These are phyloP conservation scores for Brachypodium distachyon DNA, from an alignment of 202 grass and related monocot genomes.

Conservation along the genomic window DNA sequence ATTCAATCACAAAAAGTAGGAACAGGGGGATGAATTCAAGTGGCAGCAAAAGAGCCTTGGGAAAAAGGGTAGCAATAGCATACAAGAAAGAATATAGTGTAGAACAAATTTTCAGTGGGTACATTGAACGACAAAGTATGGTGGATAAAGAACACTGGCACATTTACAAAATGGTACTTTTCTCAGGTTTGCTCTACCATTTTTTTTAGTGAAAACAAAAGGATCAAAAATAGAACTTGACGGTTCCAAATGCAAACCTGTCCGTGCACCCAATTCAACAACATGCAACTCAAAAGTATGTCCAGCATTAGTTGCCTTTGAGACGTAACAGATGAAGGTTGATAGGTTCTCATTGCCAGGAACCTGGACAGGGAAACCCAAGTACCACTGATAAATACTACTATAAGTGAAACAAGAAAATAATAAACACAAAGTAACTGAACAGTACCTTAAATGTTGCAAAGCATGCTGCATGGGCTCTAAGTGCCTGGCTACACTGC, in stretches of 20 bases:
- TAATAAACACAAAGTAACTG: neutral
- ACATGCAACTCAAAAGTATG: slow-evolving; percentile 83
- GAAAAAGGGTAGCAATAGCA: neutral
- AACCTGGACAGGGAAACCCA: slow-evolving; percentile 29
- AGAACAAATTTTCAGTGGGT: neutral
- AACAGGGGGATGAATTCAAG: neutral
- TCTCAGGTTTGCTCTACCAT: neutral
- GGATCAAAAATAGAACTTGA: neutral
- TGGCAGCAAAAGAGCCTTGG: neutral
- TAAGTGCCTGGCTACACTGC: too few relatives aligned
- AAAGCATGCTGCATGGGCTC: slow-evolving; percentile 73
- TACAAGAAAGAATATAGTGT: neutral
- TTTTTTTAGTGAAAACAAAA: too few relatives aligned
- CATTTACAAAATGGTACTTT: neutral
- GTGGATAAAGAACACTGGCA: neutral
- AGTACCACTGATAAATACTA: neutral
- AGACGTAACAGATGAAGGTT: slow-evolving; percentile 71
- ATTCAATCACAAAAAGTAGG: neutral
- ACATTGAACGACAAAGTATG: neutral
- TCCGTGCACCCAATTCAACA: slow-evolving; percentile 72
- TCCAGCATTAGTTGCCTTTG: slow-evolving; percentile 71
- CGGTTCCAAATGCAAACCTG: slow-evolving; percentile 39
- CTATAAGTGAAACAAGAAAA: neutral
- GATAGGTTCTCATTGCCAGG: slow-evolving; percentile 65
- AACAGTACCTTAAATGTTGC: slow-evolving; percentile 57